Evolutionary conservation across 2,329 filamentous ascomycete species (phyloP).

Genomic region (Aspergillus sp.): DNA sequence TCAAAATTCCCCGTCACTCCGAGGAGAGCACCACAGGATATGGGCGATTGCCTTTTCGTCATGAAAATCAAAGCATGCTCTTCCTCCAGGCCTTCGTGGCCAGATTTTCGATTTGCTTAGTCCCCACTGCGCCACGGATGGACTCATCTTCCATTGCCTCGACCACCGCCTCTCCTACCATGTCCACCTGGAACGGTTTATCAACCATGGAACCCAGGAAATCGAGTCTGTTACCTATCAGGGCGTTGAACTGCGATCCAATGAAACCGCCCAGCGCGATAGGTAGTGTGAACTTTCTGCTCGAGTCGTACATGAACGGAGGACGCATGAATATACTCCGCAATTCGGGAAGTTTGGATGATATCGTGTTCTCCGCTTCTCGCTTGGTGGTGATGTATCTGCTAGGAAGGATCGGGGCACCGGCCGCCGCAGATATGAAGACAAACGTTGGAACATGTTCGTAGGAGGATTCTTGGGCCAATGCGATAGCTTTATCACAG

Average conservation of each 20-base stretch:
- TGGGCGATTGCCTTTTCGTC: background rate
- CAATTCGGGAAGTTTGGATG: slow-evolving; percentile 69
- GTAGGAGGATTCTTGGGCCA: slow-evolving; percentile 72
- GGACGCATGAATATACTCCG: slow-evolving; percentile 80
- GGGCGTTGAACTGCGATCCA: slow-evolving; percentile 72
- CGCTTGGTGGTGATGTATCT: slow-evolving; percentile 91
- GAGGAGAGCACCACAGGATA: too few relatives aligned
- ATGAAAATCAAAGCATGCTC: slow-evolving; percentile 69
- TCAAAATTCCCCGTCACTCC: background rate
- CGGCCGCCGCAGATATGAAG: slow-evolving; percentile 85
- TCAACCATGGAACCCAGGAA: slow-evolving; percentile 79
- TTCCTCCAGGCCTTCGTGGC: slow-evolving; percentile 84
- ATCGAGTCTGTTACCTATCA: slow-evolving; percentile 73
- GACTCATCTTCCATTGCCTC: slow-evolving; percentile 76
- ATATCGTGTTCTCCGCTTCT: slow-evolving; percentile 78
- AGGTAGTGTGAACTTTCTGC: slow-evolving; percentile 76
- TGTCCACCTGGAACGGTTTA: slow-evolving; percentile 84
- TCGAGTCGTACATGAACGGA: slow-evolving; percentile 85
- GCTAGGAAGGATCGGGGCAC: slow-evolving; percentile 77
- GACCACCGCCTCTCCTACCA: slow-evolving; percentile 84
- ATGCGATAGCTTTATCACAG: slow-evolving; percentile 63
- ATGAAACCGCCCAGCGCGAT: slow-evolving; percentile 75
- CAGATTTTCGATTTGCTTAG: slow-evolving; percentile 75
- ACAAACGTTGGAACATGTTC: slow-evolving; percentile 70
- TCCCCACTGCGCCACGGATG: slow-evolving; percentile 73